phyloP scores from a whole-genome alignment of 1,284 basidiomycete genomes.

The Cutaneotrichosporon daszewskae region DNA sequence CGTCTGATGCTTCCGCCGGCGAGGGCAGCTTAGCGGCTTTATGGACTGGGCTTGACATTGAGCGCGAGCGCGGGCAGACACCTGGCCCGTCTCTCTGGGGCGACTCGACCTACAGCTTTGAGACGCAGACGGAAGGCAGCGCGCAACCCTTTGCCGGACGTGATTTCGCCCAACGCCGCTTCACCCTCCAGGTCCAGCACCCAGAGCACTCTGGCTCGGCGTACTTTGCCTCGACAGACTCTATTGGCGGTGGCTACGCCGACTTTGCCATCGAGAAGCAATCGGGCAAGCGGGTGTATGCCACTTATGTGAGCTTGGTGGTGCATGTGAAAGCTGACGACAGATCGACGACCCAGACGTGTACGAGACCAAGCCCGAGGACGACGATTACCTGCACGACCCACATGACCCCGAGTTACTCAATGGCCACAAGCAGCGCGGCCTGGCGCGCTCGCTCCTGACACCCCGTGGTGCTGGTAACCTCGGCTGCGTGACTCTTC shows the following conservation, averaged over 20 bases:
- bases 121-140: constrained; percentile 1
- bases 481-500: constrained; percentile 51
- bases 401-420: constrained; percentile 19
- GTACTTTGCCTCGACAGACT: no score
- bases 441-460: constrained; percentile 6
- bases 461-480: constrained; percentile 10
- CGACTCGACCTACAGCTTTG: not conserved
- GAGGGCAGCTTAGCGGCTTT: no score
- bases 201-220: not conserved
- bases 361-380: constrained; percentile 38
- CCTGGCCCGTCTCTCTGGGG: constrained; percentile 1
- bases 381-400: constrained; percentile 45
- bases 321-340: not conserved
- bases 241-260: no score
- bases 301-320: constrained; percentile 7
- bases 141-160: not conserved
- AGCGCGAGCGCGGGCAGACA: not conserved
- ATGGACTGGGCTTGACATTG: not conserved
- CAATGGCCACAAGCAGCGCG: constrained; percentile 9
- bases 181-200: not conserved
- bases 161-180: not conserved
- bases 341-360: constrained; percentile 24
- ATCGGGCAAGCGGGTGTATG: constrained; percentile 3
- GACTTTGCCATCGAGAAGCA: constrained; percentile 8
- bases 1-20: not conserved